Conservation (phyloP, 352 stramenopile genomes). For the Globisporangium middletonii region DNA sequence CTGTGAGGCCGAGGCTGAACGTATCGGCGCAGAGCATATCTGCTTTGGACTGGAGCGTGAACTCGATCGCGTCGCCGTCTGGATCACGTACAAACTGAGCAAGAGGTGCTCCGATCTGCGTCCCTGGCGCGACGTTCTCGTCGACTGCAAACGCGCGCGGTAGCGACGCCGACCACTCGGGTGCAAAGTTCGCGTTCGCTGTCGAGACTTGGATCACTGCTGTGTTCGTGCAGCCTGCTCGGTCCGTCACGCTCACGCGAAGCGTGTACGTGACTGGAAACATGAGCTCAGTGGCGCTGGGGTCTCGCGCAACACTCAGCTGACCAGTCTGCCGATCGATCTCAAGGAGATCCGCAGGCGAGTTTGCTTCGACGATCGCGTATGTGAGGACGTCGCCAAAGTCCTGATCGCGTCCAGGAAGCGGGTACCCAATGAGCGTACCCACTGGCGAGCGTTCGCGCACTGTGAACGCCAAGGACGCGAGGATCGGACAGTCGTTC, state of each 20-base stretch:
- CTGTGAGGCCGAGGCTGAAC: constrained; percentile 26
- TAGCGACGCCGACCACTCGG: constrained; percentile 26
- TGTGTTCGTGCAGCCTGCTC: constrained; percentile 19
- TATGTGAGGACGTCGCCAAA: constrained; percentile 40
- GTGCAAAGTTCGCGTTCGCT: constrained; percentile 46
- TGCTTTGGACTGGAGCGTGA: constrained; percentile 46
- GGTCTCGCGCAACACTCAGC: constrained; percentile 25
- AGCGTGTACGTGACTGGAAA: constrained; percentile 29
- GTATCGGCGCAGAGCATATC: constrained; percentile 40
- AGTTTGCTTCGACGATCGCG: constrained; percentile 19
- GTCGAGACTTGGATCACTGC: constrained; percentile 23
- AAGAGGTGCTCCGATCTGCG: constrained; percentile 18
- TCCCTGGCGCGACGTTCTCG: constrained; percentile 31
- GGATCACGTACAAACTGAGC: constrained; percentile 26
- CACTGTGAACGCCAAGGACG: constrained; percentile 31
- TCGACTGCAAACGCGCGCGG: constrained; percentile 26
- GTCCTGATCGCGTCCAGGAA: constrained; percentile 50
- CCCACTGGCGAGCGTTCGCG: constrained; percentile 22
- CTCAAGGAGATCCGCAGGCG: constrained; percentile 23
- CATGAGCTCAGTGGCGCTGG: constrained; percentile 24
- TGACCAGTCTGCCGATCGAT: constrained; percentile 46
- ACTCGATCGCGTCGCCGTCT: constrained; percentile 36
- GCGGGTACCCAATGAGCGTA: constrained; percentile 40
- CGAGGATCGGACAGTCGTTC: constrained; percentile 54
- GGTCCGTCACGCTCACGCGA: constrained; percentile 37